Evolutionary conservation across 495 filamentous ascomycete species (phyloP), one percentile per base, ranked within the genome.

Genomic region (Podospora fimiseda): DNA sequence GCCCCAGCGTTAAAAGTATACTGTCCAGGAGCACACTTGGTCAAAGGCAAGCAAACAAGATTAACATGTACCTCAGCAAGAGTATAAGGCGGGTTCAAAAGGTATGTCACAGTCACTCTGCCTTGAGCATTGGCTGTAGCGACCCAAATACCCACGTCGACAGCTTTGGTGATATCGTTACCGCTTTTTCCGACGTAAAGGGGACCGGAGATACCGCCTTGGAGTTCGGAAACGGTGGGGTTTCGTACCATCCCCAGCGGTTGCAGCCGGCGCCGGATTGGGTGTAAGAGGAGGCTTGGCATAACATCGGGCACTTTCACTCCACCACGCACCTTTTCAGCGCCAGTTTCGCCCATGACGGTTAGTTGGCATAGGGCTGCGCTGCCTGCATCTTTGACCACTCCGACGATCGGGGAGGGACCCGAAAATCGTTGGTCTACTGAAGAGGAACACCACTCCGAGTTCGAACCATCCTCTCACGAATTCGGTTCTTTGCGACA

Each of bases 341-440:
- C 43, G 39, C 59, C 65, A 16, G 56, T 60, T n/a, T 64, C 59
- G 7, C 60, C 62, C 13, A 40, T 62, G 37, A 24, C 58, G 3
- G 50, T 43, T 23, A 57, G 55, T 9, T 67, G 60, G 52, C 56
- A 60, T 27, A 53, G 54, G 7, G 47, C 50, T 6, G 14, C 46
- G 15, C 45, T 52, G 7, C 23, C 42, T 9, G 55, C 53, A 16
- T 37, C 33, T 6, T 33, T 56, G 49, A 19, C 47, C 9, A 16
- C 33, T 14, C 51, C 56, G 20, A 51, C 60, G 13, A 61, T 72
- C 14, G 15, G 22, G 8, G 23, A 73, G 76, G 21, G 56, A 73
- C 76, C 55, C 64, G 72, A 77, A 24, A 78, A 81, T 19, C 89
- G 83, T 82, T 89, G 88, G 0, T 61, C 80, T 9, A 78, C 86